Conservation (phyloP, 75 land plant genomes). For the Cryptomeria japonica region DNA sequence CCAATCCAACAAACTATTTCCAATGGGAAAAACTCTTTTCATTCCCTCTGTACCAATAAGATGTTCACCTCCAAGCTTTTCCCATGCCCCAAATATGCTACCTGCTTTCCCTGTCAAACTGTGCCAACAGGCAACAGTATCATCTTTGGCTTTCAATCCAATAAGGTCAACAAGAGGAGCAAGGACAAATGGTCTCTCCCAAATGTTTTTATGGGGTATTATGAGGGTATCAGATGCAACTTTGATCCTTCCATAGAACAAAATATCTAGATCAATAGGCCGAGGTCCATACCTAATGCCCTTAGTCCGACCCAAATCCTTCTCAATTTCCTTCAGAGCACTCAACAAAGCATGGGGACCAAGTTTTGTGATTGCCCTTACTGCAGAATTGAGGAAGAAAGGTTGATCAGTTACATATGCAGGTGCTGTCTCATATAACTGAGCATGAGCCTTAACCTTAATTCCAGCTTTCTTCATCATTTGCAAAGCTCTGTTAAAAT, state of each 20-base stretch:
- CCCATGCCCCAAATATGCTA: constrained; percentile 62
- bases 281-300: constrained; percentile 95
- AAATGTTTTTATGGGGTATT: constrained; percentile 78
- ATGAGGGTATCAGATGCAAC: constrained; percentile 63
- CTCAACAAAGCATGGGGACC: constrained; percentile 73
- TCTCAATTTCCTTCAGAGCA: constrained; percentile 80
- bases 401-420: constrained; percentile 94
- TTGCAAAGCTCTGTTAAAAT: constrained; percentile 71
- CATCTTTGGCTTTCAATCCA: constrained; percentile 40
- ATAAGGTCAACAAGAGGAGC: constrained; percentile 86
- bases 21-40: constrained; percentile 75
- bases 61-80: constrained; percentile 76
- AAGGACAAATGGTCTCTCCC: constrained; percentile 91
- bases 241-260: constrained; percentile 74
- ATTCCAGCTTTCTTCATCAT: constrained; percentile 73
- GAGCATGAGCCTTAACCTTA: constrained; percentile 58
- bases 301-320: constrained; percentile 73
- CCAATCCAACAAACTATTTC: constrained; percentile 70
- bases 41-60: constrained; percentile 68
- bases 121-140: constrained; percentile 62
- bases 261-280: constrained; percentile 88
- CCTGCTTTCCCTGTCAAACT: constrained; percentile 27
- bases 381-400: constrained; percentile 86
- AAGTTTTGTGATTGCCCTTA: constrained; percentile 73
- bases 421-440: constrained; percentile 87